Conservation (phyloP, 257 asterid species). For the Jacaranda mimosifolia region DNA sequence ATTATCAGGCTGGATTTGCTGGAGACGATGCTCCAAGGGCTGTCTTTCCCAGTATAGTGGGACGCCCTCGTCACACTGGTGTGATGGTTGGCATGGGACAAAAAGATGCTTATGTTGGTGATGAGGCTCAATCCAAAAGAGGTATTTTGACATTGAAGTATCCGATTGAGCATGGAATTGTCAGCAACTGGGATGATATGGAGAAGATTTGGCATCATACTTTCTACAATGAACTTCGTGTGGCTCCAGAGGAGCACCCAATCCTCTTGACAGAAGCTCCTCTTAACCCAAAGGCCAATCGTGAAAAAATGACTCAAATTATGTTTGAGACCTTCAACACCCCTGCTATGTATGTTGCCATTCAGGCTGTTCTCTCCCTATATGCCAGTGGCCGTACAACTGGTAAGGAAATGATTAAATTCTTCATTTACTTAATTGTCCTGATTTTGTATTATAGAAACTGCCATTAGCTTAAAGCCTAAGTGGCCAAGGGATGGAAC, state of each 20-base stretch:
- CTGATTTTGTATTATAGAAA: no score
- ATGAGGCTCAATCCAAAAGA: slow-evolving; percentile 63
- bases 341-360: slow-evolving; percentile 75
- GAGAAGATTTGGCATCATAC: slow-evolving; percentile 66
- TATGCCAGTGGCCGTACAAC: slow-evolving; percentile 55
- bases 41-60: slow-evolving; percentile 62
- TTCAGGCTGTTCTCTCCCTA: slow-evolving; percentile 61
- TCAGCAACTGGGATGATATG: slow-evolving; percentile 69
- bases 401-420: slow-evolving; percentile 31
- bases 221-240: slow-evolving; percentile 61
- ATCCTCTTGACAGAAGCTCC: slow-evolving; percentile 54
- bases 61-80: slow-evolving; percentile 68
- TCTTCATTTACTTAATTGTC: neutral
- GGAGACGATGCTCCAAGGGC: slow-evolving; percentile 73
- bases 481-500: no score
- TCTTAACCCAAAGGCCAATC: slow-evolving; percentile 54
- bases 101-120: slow-evolving; percentile 58
- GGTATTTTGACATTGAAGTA: slow-evolving; percentile 66
- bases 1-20: slow-evolving; percentile 63
- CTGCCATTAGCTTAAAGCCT: no score
- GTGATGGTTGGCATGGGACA: slow-evolving; percentile 69
- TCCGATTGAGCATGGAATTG: slow-evolving; percentile 65
- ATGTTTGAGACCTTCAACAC: slow-evolving; percentile 67
- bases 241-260: slow-evolving; percentile 56
- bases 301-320: slow-evolving; percentile 55